These are phyloP conservation scores for Gossypium arboreum DNA, from an alignment of 345 rosid species.

Conservation along the genomic window DNA sequence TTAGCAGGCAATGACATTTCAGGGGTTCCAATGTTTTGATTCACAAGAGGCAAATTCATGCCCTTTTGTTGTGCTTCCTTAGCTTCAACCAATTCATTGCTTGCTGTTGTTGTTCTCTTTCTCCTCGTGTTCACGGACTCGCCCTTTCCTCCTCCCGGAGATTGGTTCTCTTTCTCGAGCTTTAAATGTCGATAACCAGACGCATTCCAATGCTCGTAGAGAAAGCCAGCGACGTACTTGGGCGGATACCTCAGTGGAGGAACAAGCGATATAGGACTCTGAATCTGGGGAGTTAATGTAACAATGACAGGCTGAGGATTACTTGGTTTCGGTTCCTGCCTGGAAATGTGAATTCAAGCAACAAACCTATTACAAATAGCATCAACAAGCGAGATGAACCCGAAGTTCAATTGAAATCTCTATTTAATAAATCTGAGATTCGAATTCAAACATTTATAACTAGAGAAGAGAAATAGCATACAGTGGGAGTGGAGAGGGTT, in stretches of 20 bases:
- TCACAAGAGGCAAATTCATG: background rate
- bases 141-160: background rate
- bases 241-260: constrained; percentile 30
- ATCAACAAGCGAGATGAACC: background rate
- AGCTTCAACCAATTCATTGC: background rate
- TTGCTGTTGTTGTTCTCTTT: background rate
- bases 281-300: background rate
- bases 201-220: background rate
- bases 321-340: constrained; percentile 10
- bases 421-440: no score
- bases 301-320: constrained; percentile 1
- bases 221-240: background rate
- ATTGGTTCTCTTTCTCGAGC: constrained; percentile 14
- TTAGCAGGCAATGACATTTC: background rate
- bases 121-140: background rate
- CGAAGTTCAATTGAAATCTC: no score
- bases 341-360: background rate
- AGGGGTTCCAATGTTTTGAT: background rate
- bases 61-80: constrained; percentile 2
- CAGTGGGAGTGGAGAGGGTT: background rate
- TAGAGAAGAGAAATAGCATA: background rate
- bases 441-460: no score
- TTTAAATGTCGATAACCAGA: constrained; percentile 11
- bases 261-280: background rate
- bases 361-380: background rate